Evolutionary conservation across 371 early-diverging fungal genomes (phyloP).

Genomic region (Mortierella sp.): DNA sequence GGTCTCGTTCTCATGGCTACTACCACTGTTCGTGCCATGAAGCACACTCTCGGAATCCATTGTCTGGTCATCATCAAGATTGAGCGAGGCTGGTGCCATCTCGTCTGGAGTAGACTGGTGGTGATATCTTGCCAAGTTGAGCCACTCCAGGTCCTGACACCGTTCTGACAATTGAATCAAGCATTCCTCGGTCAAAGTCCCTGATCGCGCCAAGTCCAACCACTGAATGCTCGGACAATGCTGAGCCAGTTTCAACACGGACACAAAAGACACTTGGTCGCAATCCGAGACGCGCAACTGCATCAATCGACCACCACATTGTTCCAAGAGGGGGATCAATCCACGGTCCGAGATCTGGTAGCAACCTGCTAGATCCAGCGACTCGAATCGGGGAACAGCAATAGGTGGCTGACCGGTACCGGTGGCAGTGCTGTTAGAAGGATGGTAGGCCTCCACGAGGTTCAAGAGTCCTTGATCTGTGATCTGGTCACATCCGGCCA

Average conservation of each 20-base stretch:
- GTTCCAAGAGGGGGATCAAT: slow-evolving; percentile 20
- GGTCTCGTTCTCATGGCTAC: neutral
- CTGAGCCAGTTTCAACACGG: slow-evolving; percentile 18
- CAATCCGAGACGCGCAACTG: slow-evolving; percentile 51
- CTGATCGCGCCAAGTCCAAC: slow-evolving; percentile 50
- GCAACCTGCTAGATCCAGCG: slow-evolving; percentile 48
- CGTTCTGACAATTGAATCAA: slow-evolving; percentile 23
- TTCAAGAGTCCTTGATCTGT: slow-evolving; percentile 45
- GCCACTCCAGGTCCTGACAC: slow-evolving; percentile 45
- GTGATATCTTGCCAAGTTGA: slow-evolving; percentile 39
- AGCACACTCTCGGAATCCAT: too few relatives aligned
- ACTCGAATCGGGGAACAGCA: slow-evolving; percentile 22
- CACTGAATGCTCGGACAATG: slow-evolving; percentile 41
- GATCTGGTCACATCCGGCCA: slow-evolving; percentile 49
- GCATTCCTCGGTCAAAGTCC: slow-evolving; percentile 26
- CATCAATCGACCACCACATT: slow-evolving; percentile 30
- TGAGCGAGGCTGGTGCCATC: too few relatives aligned
- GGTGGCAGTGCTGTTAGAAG: too few relatives aligned
- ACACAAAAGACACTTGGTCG: slow-evolving; percentile 16
- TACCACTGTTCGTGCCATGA: neutral
- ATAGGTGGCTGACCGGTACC: neutral
- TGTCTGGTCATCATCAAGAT: too few relatives aligned
- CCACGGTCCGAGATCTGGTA: slow-evolving; percentile 29
- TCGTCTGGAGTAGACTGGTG: too few relatives aligned
- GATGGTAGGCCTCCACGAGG: slow-evolving; percentile 5